phyloP scores from a whole-genome alignment of 345 rosid species.

The Excoecaria cochinchinensis region DNA sequence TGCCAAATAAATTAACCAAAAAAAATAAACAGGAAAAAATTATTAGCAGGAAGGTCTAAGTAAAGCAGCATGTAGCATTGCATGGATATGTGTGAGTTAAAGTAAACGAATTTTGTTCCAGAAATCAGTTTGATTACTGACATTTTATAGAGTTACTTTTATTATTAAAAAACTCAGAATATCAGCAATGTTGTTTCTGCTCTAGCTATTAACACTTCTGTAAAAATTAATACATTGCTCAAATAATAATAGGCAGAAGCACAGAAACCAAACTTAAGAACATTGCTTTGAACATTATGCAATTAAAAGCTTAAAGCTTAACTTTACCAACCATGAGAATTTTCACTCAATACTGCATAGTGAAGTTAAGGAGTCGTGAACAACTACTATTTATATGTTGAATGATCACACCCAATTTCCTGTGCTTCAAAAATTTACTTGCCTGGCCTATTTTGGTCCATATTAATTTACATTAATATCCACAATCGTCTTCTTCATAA shows the following conservation, averaged over 20 bases:
- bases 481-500: not conserved
- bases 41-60: not conserved
- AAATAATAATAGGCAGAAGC: not conserved
- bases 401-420: not conserved
- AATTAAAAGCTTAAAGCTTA: not conserved
- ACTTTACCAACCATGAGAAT: not conserved
- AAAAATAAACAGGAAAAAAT: not conserved
- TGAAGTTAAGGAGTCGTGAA: not conserved
- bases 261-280: not conserved
- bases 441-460: not conserved
- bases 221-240: not conserved
- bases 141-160: not conserved
- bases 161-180: not conserved
- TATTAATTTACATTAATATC: not conserved
- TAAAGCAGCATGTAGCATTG: not conserved
- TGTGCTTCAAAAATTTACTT: not conserved
- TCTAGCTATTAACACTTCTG: not conserved
- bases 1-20: slow-evolving; percentile 11
- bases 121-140: not conserved
- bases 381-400: not conserved
- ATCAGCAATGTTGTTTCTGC: not conserved
- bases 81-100: not conserved
- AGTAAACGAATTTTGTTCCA: not conserved
- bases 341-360: not conserved
- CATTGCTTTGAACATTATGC: not conserved